Percentiles rank a stretch among this genome's conserved stretches.
Evolutionary conservation across 2,329 filamentous ascomycete species (phyloP).

Genomic region (Dothistroma septosporum): DNA sequence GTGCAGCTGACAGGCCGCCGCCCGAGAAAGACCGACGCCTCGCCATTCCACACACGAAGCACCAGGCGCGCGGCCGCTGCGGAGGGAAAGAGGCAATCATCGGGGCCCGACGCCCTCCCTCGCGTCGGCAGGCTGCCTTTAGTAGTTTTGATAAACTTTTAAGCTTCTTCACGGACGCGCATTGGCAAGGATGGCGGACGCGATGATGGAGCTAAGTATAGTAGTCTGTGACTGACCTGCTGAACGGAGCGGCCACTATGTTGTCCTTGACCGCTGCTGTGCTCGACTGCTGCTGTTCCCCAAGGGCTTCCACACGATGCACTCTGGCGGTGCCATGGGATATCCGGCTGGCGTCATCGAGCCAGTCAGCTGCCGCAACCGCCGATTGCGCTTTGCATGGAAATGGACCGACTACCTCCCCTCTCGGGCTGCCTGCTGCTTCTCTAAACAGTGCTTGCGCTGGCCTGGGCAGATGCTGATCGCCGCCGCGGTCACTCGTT

Average conservation of each 20-base stretch:
- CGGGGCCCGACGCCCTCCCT: conserved; percentile 5
- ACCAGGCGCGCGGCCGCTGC: conserved; percentile 18
- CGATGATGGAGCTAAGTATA: conserved; percentile 26
- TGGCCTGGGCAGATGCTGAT: conserved; percentile 21
- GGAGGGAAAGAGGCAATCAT: conserved; percentile 5
- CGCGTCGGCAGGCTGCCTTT: conserved; percentile 5
- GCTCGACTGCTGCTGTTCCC: conserved; percentile 18
- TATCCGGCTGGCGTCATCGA: conserved; percentile 27
- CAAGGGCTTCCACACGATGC: conserved; percentile 29
- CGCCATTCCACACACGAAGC: conserved; percentile 17
- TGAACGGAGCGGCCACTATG: conserved; percentile 12
- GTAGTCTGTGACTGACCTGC: conserved; percentile 22
- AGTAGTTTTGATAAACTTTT: conserved; percentile 19
- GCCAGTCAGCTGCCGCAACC: conserved; percentile 21
- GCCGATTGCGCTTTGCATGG: conserved; percentile 19
- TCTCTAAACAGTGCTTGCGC: conserved; percentile 11
- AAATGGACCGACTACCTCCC: conserved; percentile 8
- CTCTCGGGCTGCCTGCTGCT: conserved; percentile 7
- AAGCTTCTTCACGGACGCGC: conserved; percentile 14
- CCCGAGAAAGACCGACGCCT: conserved; percentile 24
- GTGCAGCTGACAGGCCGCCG: conserved; percentile 23
- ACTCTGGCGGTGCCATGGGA: conserved; percentile 33
- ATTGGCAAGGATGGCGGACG: conserved; percentile 12
- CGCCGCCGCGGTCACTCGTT: conserved; percentile 18
- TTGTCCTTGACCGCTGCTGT: conserved; percentile 21